These are phyloP conservation scores for Mycocentrospora acerina DNA, from an alignment of 2,329 filamentous ascomycete genomes.

Conservation along the genomic window DNA sequence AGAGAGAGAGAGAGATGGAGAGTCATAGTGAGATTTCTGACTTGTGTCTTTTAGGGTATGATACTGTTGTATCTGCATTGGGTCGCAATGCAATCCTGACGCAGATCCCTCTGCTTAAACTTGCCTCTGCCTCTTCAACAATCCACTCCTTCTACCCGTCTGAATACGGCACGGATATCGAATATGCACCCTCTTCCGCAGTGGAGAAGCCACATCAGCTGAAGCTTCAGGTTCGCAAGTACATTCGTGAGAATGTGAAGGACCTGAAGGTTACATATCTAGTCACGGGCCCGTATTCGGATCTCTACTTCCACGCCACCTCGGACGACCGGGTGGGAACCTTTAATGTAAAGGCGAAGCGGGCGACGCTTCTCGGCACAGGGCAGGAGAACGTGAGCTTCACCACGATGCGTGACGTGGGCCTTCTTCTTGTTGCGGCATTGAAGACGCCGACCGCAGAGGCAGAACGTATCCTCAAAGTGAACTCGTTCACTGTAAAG, in stretches of 20 bases:
- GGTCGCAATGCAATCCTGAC: conserved; percentile 63
- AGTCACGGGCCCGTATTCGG: conserved; percentile 69
- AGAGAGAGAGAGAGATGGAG: no score
- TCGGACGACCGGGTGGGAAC: conserved; percentile 52
- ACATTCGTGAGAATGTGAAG: conserved; percentile 56
- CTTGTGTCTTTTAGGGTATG: conserved; percentile 47
- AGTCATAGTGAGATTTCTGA: no score
- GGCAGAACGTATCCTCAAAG: conserved; percentile 60
- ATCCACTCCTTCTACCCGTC: conserved; percentile 68
- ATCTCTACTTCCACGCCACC: conserved; percentile 58
- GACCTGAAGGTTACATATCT: conserved; percentile 65
- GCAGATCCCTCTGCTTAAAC: conserved; percentile 63
- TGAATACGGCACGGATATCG: conserved; percentile 43
- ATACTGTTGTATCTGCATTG: conserved; percentile 66
- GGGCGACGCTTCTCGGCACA: conserved; percentile 62
- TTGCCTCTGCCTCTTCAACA: conserved; percentile 56
- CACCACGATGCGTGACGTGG: conserved; percentile 72
- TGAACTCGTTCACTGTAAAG: conserved; percentile 71
- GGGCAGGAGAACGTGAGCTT: conserved; percentile 65
- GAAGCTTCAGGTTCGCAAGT: conserved; percentile 68
- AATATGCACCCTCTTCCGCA: conserved; percentile 62
- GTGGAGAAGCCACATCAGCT: conserved; percentile 67
- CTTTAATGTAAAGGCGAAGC: conserved; percentile 60
- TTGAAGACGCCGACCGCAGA: conserved; percentile 55
- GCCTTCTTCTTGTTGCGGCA: conserved; percentile 64